Percentiles rank a stretch among this genome's conserved stretches.
These are phyloP conservation scores for Fusarium aywerte DNA, from an alignment of 2,329 filamentous ascomycete species.

Conservation along the genomic window DNA sequence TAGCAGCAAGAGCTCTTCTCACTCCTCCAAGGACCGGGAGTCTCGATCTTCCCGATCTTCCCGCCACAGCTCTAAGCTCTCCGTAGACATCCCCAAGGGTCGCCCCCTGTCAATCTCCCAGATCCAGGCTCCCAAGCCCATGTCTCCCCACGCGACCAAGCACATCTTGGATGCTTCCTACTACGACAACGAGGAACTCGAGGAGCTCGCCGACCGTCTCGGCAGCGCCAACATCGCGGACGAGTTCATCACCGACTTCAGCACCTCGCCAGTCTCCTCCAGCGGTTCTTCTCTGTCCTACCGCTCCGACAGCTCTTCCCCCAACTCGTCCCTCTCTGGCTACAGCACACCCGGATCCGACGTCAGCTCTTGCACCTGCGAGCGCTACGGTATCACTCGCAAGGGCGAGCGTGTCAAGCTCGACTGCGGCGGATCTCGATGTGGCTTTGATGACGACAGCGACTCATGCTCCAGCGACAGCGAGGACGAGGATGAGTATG, in stretches of 20 bases:
- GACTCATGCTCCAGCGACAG: conserved; percentile 74
- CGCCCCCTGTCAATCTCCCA: conserved; percentile 87
- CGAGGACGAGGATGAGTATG: conserved; percentile 66
- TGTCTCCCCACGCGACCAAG: conserved; percentile 86
- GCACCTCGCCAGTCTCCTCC: conserved; percentile 71
- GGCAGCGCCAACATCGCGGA: conserved; percentile 68
- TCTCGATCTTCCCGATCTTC: conserved; percentile 55
- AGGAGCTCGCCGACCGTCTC: conserved; percentile 83
- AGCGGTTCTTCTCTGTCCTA: conserved; percentile 76
- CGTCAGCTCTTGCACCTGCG: conserved; percentile 86
- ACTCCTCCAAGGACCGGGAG: conserved; percentile 58
- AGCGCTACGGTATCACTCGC: conserved; percentile 96
- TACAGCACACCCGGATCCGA: conserved; percentile 84
- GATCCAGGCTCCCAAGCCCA: conserved; percentile 91
- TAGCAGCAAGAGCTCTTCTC: conserved; percentile 54
- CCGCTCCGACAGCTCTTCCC: conserved; percentile 78
- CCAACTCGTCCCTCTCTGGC: conserved; percentile 77
- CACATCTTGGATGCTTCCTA: conserved; percentile 87
- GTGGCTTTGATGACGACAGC: conserved; percentile 80
- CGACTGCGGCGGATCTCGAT: conserved; percentile 90
- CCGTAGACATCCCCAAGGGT: conserved; percentile 82
- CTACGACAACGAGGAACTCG: conserved; percentile 75
- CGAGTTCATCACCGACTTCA: conserved; percentile 66
- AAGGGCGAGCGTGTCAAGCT: conserved; percentile 93
- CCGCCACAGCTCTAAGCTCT: conserved; percentile 62